Base-by-base conservation (phyloP, 2,329 filamentous ascomycete genomes). In the Fusarium sp. region DNA sequence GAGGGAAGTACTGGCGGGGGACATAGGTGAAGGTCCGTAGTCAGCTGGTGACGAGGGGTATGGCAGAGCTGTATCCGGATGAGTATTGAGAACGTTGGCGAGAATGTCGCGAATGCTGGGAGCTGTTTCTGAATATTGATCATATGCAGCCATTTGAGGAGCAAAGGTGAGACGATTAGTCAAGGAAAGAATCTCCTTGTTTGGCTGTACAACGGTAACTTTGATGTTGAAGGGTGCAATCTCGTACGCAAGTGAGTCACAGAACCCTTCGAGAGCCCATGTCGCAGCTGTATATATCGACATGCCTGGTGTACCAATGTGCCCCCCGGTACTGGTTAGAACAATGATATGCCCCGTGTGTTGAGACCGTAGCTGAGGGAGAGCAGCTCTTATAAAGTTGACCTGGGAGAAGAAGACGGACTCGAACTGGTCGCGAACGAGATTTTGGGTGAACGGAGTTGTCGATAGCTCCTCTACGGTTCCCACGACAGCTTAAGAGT, bases 191-290 rank as follows among this genome's bases (percentile, higher is more conserved):
- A 98, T 94, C 84, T 98, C 96, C 84, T 98, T 94, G 83, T 95
- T 97, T 33, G 95, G 95, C 85, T 99, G 96, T 49, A 99, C 92
- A 75, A 98, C 95, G 45, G 95, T 98, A 82, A 98, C 90, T 82
- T 96, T 97, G 84, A 98, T 91, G 83, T 98, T 98, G 86, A 98
- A 98, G 0, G 96, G 96, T 1, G 96, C 93, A 73, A 99, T 93
- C 83, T 99, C 96, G 83, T 98, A 99, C 3, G 96, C 95, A 31
- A 99, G 88, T 68, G 94, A 94, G 83, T 98, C 96, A 84, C 95
- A 98, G 82, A 96, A 98, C 24, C 96, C 96, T 83, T 98, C 96
- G 41, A 98, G 89, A 4, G 95, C 96, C 95, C 96, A 98, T 42
- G 95, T 95, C 20, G 95, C 93, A 24, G 96, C 94, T 74, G 95